Percentiles rank a stretch among this genome's conserved stretches.
Conservation (phyloP, 768 basidiomycete species). For the Holtermannia corniformis region DNA sequence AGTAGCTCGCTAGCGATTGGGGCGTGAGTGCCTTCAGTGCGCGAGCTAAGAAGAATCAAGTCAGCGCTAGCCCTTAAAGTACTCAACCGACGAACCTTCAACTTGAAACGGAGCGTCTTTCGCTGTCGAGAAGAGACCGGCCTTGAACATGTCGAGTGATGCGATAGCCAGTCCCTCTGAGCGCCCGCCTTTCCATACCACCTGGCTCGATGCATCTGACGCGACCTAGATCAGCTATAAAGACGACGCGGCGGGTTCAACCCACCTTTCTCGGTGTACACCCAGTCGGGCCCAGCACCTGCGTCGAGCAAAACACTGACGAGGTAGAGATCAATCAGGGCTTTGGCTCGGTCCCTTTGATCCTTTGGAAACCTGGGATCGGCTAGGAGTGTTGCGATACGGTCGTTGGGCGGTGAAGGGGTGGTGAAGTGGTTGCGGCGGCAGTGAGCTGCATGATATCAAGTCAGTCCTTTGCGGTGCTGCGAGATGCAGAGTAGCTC, state of each 20-base stretch:
- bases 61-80: constrained; percentile 1
- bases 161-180: constrained; percentile 68
- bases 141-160: constrained; percentile 76
- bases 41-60: constrained; percentile 49
- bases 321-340: constrained; percentile 78
- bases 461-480: neutral
- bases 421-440: constrained; percentile 28
- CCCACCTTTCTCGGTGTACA: constrained; percentile 51
- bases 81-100: constrained; percentile 54
- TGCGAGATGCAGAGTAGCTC: neutral
- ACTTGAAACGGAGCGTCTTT: constrained; percentile 57
- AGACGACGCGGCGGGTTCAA: too few species aligned
- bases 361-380: constrained; percentile 16
- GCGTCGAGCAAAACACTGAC: constrained; percentile 88
- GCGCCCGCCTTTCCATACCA: constrained; percentile 53
- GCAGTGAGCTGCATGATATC: constrained; percentile 16
- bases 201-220: constrained; percentile 4
- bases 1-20: constrained; percentile 53
- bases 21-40: constrained; percentile 59
- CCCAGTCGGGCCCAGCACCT: constrained; percentile 78
- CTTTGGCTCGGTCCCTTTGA: constrained; percentile 51
- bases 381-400: constrained; percentile 51
- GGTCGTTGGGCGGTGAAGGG: constrained; percentile 35
- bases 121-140: constrained; percentile 70
- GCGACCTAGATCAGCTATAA: neutral